A percentile compares a stretch with the other conserved stretches of the same genome.
These are phyloP conservation scores for Boletellus emodensis DNA, from an alignment of 768 basidiomycete genomes.

Conservation along the genomic window DNA sequence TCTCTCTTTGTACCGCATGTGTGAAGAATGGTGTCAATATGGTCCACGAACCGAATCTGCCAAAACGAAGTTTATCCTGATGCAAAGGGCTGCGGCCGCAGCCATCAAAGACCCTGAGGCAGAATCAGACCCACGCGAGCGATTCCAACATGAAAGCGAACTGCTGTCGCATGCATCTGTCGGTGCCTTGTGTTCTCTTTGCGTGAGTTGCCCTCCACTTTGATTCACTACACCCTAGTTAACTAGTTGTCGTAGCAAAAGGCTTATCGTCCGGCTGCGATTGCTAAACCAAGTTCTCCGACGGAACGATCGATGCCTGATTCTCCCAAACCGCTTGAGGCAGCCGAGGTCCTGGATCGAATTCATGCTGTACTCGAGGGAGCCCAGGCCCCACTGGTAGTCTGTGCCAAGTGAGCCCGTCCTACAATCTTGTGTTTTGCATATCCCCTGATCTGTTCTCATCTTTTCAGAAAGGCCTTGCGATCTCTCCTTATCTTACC, in stretches of 20 bases:
- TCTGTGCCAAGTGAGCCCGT: slow-evolving; percentile 60
- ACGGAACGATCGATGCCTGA: slow-evolving; percentile 54
- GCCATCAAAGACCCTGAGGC: slow-evolving; percentile 52
- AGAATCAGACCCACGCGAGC: slow-evolving; percentile 50
- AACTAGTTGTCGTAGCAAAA: slow-evolving; percentile 52
- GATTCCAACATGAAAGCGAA: slow-evolving; percentile 66
- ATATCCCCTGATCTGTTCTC: slow-evolving; percentile 2
- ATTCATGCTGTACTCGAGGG: slow-evolving; percentile 67
- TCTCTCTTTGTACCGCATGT: slow-evolving; percentile 75
- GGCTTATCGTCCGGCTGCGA: slow-evolving; percentile 66
- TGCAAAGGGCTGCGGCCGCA: slow-evolving; percentile 62
- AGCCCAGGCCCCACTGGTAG: slow-evolving; percentile 45
- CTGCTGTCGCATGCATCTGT: slow-evolving; percentile 76
- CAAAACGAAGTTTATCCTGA: slow-evolving; percentile 63
- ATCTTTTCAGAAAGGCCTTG: slow-evolving; percentile 62
- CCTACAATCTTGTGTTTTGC: neutral
- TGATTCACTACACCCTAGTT: neutral
- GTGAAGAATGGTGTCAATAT: slow-evolving; percentile 92
- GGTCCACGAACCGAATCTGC: slow-evolving; percentile 71
- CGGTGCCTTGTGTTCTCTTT: slow-evolving; percentile 84
- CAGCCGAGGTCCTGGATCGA: slow-evolving; percentile 55
- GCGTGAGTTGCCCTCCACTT: slow-evolving; percentile 51
- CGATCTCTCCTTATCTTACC: slow-evolving; percentile 61
- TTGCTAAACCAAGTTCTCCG: slow-evolving; percentile 52
- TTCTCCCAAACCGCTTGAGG: slow-evolving; percentile 49